Base-by-base conservation (phyloP, 2,329 filamentous ascomycete species). In the Fusarium torreyae region DNA sequence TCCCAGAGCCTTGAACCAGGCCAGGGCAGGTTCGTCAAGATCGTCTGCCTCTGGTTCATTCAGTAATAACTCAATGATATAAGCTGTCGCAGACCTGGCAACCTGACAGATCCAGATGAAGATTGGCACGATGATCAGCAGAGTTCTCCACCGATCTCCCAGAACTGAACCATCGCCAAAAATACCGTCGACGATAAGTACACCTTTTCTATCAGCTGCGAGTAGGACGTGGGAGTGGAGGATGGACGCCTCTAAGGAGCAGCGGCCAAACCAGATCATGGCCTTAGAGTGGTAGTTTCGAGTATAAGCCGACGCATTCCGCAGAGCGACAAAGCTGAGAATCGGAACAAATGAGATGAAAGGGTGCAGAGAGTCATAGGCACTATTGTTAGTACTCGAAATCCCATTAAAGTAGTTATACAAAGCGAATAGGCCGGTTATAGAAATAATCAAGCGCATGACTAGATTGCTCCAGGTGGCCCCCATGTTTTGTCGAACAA, bases 221-320 rank as follows among this genome's bases (percentile, higher is more conserved):
- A 91, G 83, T 81, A 87, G 88, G 51, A 89, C 81, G 73, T 91
- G 89, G 71, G 85, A 85, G 66, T 90, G 87, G 24, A 91, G 78
- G 5, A 88, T 80, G 67, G 87, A 89, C 1, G 86, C 84, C 74
- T 90, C 89, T 2, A 89, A 80, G 0, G 87, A 87, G 55, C 83
- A 85, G 4, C 80, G 80, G 3, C 89, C 88, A 2, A 91, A 74
- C 79, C 83, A 86, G 1, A 84, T 83, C 49, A 79, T 77, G 4
- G 79, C 81, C 10, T 82, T 77, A 10, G 86, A 76, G 55, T 63
- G 69, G 13, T 49, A 65, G 34, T 67, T 68, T 6, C 69, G 68
- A 0, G 62, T 28, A 10, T 40, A 52, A 1, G 31, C 46, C 4
- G 67, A 66, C 13, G 70, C 31, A 38, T 88, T 89, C 15, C 88